Base-by-base conservation (phyloP, 2,329 filamentous ascomycete species). In the Anisogramma anomala region DNA sequence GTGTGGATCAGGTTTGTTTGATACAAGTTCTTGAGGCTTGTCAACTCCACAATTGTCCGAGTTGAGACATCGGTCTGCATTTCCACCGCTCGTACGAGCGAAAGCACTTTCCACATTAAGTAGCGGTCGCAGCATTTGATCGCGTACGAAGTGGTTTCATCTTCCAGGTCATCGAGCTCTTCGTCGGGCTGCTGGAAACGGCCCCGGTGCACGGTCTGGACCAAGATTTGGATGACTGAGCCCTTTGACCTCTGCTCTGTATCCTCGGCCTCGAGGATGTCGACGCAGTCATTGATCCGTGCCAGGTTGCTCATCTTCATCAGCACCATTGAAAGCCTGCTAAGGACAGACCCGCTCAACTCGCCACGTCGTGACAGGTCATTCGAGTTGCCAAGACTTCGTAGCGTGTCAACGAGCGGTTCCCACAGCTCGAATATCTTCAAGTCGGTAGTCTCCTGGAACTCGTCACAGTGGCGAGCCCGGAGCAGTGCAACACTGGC, bases 81-180 rank as follows among this genome's bases (percentile, higher is more conserved):
- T 13, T 68, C 63, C 26, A 84, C 59, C 13, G 71, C 60, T 40
- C 69, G 65, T 47, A 69, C 66, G 46, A 85, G 54, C 39, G 70
- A 67, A 39, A 77, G 74, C 17, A 82, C 73, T 56, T 91, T 89
- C 91, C 91, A 98, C 77, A 94, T 85, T 57, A 95, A 94, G 63
- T 95, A 96, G 62, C 93, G 86, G 34, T 87, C 71, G 37, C 82
- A 71, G 2, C 79, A 72, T 49, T 83, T 82, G 53, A 93, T 82
- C 22, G 86, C 81, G 52, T 80, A 82, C 2, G 76, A 69, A 6
- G 86, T 79, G 32, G 91, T 68, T 49, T 84, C 79, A 50, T 91
- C 84, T 58, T 96, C 89, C 10, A 84, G 66, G 32, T 78, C 78
- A 48, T 87, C 82, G 19, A 80, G 70, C 11, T 82, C 80, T 32